These are phyloP conservation scores for Rhodosporidiobolus sp. DNA, from an alignment of 768 basidiomycete genomes.

Conservation along the genomic window DNA sequence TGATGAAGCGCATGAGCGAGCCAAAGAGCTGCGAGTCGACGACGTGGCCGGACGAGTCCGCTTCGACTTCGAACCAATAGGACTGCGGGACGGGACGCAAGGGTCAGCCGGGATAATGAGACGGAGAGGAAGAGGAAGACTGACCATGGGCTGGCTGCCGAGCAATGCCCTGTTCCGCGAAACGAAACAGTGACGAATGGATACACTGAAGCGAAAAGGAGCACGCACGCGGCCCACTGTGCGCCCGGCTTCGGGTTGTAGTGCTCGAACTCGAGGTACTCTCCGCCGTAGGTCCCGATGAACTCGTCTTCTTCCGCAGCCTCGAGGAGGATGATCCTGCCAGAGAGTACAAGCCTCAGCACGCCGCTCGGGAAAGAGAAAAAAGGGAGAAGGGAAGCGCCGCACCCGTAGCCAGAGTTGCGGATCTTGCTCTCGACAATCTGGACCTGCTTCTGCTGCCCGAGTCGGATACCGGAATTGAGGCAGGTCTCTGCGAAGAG, in stretches of 20 bases:
- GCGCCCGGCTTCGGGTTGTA: not conserved
- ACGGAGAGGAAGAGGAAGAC: not conserved
- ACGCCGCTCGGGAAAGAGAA: too few species aligned
- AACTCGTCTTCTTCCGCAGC: not conserved
- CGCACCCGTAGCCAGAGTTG: not conserved
- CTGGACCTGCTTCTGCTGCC: not conserved
- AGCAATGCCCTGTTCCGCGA: not conserved
- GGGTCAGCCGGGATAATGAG: too few species aligned
- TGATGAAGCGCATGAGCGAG: conserved; percentile 7
- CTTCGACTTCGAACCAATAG: conserved; percentile 3
- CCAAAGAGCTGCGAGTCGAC: not conserved
- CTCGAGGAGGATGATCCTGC: not conserved
- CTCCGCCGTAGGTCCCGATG: conserved; percentile 1
- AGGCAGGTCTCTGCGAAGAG: not conserved
- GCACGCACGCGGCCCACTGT: not conserved
- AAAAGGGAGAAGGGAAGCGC: not conserved
- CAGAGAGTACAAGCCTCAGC: not conserved
- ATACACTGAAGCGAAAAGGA: not conserved
- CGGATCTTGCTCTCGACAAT: not conserved
- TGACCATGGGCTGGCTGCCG: not conserved
- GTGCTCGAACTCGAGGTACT: not conserved
- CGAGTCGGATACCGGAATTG: not conserved
- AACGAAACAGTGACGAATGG: not conserved
- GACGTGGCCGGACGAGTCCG: not conserved
- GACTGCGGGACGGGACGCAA: not conserved